phyloP scores from a whole-genome alignment of 139 green algal genomes.

The Closterium sp. region DNA sequence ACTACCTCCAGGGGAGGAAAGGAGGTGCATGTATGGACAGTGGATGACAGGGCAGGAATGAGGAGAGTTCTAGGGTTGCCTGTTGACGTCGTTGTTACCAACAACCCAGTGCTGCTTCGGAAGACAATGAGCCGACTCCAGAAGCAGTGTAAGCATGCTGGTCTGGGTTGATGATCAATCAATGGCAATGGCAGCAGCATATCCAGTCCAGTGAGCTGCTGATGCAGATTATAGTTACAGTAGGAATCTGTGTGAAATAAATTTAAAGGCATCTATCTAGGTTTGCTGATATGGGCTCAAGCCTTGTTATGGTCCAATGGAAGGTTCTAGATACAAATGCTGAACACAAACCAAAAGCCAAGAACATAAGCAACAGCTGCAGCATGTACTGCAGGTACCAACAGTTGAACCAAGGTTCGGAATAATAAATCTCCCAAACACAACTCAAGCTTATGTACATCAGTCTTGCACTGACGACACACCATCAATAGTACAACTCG shows the following conservation, averaged over 20 bases:
- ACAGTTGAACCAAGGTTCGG: not conserved
- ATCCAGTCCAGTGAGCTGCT: no score
- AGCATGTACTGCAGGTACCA: not conserved
- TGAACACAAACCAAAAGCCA: no score
- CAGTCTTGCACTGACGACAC: not conserved
- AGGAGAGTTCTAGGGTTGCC: not conserved
- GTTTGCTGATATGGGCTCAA: no score
- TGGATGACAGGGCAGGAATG: not conserved
- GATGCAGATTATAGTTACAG: no score
- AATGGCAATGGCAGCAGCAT: no score
- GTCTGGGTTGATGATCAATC: not conserved
- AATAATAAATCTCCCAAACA: not conserved
- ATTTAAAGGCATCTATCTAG: no score
- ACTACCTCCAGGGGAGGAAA: not conserved
- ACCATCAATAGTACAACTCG: no score
- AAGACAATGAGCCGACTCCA: not conserved
- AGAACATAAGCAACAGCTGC: no score
- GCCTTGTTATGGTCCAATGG: no score
- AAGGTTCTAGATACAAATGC: no score
- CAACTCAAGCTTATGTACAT: not conserved
- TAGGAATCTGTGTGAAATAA: no score
- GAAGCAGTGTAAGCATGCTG: not conserved
- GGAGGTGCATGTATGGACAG: not conserved
- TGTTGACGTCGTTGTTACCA: not conserved
- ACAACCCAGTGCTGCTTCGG: not conserved